phyloP scores from a whole-genome alignment of 1,284 basidiomycete species.

The Bondarzewia mesenterica region DNA sequence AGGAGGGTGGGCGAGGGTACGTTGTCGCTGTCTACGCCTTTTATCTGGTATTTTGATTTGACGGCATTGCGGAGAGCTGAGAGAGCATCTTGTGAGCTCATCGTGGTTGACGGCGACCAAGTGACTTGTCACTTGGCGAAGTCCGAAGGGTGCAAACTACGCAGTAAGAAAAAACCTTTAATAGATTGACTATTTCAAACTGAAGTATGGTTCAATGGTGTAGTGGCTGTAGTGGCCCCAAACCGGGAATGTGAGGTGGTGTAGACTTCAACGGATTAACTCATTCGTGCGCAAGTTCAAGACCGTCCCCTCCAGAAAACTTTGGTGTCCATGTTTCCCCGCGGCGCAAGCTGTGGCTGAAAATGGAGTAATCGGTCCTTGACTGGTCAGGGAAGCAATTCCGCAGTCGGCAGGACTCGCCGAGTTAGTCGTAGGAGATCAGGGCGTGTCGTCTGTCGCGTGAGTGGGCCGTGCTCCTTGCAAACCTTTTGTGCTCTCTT shows the following conservation, averaged over 20 bases:
- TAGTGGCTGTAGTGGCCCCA: slow-evolving; percentile 75
- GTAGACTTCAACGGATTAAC: slow-evolving; percentile 46
- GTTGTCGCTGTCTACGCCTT: slow-evolving; percentile 21
- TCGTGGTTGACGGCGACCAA: slow-evolving; percentile 1
- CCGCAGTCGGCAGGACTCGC: slow-evolving; percentile 74
- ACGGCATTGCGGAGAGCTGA: slow-evolving; percentile 11
- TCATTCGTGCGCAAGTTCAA: slow-evolving; percentile 77
- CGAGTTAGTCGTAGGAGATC: slow-evolving; percentile 86
- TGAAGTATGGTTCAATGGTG: slow-evolving; percentile 29
- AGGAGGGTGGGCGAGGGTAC: slow-evolving; percentile 40
- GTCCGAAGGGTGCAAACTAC: too few species aligned
- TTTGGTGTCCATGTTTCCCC: slow-evolving; percentile 67
- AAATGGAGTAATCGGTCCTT: slow-evolving; percentile 75
- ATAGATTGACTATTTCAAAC: too few species aligned
- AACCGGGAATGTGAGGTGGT: slow-evolving; percentile 72
- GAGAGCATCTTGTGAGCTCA: slow-evolving; percentile 10
- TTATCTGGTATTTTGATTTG: slow-evolving; percentile 5
- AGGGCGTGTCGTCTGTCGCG: slow-evolving; percentile 76
- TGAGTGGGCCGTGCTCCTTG: slow-evolving; percentile 58
- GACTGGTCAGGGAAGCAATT: slow-evolving; percentile 85
- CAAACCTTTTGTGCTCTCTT: slow-evolving; percentile 76
- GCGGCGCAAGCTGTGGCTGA: slow-evolving; percentile 49
- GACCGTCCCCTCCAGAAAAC: slow-evolving; percentile 86
- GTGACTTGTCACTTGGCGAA: too few species aligned
- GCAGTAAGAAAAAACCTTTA: too few species aligned